Base-by-base conservation (phyloP, 2,329 filamentous ascomycete species). In the Penicillium rolfsii region DNA sequence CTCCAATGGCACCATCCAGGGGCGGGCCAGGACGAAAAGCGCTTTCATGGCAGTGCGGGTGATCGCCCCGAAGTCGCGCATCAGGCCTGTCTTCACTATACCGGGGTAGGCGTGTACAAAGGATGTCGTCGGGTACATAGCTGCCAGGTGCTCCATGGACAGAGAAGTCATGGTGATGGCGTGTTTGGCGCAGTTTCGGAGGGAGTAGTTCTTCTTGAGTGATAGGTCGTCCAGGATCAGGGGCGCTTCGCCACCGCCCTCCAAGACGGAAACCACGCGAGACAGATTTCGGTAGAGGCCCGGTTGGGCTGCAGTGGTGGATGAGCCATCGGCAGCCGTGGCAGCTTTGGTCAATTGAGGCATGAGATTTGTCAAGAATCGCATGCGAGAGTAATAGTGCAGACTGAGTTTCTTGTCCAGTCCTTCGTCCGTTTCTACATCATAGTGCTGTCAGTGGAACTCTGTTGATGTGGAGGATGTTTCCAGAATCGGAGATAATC, bases 81-180 rank as follows among this genome's bases (percentile, higher is more conserved):
- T 38, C 14, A 65, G 19, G 16, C 61, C 61, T 5, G 63, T 67
- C 28, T 63, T 64, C 41, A 85, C 82, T 16, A 77, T 70, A 3
- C 81, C 79, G 0, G 83, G 82, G 57, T 76, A 82, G 2, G 77
- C 74, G 57, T 86, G 84, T 19, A 82, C 67, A 69, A 85, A 85
- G 1, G 77, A 77, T 0, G 79, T 79, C 2, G 74, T 73, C 0
- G 82, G 82, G 28, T 83, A 78, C 11, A 76, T 67, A 3, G 73
- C 70, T 0, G 83, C 80, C 3, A 87, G 70, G 16, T 82, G 77
- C 36, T 64, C 64, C 61, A 74, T 50, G 55, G 61, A 61, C 43
- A 67, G 52, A 16, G 60, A 55, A 4, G 60, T 63, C 62, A 67
- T 66, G 28, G 64, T 64, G 46, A 62, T 62, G 5, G 65, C 59